These are phyloP conservation scores for Phoma herbarum DNA, from an alignment of 2,329 filamentous ascomycete species.

Conservation along the genomic window DNA sequence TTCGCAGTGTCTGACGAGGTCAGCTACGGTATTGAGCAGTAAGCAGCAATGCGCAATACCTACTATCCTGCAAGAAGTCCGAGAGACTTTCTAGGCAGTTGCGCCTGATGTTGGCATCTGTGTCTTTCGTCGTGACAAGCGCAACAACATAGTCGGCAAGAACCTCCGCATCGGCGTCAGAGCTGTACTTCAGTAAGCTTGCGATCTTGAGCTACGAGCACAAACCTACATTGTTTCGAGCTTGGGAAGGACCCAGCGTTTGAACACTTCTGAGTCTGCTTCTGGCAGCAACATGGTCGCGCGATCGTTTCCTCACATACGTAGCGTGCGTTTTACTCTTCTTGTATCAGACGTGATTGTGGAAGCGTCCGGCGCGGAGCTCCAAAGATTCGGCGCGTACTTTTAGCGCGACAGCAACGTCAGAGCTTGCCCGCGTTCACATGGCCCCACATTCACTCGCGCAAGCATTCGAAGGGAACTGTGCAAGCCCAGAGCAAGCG, in stretches of 20 bases:
- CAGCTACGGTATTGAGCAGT: slow-evolving; percentile 13
- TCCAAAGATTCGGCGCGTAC: slow-evolving; percentile 15
- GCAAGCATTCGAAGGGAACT: background rate
- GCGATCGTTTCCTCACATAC: background rate
- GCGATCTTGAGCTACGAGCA: background rate
- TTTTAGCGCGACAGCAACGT: slow-evolving; percentile 26
- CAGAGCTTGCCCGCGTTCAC: slow-evolving; percentile 31
- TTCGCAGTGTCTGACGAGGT: slow-evolving; percentile 60
- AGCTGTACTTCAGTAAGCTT: slow-evolving; percentile 57
- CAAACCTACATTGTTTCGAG: slow-evolving; percentile 74
- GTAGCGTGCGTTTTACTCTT: background rate
- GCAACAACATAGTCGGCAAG: slow-evolving; percentile 87
- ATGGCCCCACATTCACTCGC: slow-evolving; percentile 33
- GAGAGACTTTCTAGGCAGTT: slow-evolving; percentile 76
- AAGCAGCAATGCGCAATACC: slow-evolving; percentile 30
- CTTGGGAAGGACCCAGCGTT: slow-evolving; percentile 79
- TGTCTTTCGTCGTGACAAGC: slow-evolving; percentile 70
- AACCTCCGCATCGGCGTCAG: slow-evolving; percentile 81
- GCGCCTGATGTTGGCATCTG: slow-evolving; percentile 68
- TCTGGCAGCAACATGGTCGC: slow-evolving; percentile 63
- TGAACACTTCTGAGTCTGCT: slow-evolving; percentile 66
- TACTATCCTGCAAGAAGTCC: slow-evolving; percentile 77
- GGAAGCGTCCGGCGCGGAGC: slow-evolving; percentile 2
- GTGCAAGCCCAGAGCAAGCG: background rate
- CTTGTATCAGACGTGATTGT: background rate